These are phyloP conservation scores for Cyanidiococcus yangmingshanensis DNA, from an alignment of 23 red algal species.

Conservation along the genomic window DNA sequence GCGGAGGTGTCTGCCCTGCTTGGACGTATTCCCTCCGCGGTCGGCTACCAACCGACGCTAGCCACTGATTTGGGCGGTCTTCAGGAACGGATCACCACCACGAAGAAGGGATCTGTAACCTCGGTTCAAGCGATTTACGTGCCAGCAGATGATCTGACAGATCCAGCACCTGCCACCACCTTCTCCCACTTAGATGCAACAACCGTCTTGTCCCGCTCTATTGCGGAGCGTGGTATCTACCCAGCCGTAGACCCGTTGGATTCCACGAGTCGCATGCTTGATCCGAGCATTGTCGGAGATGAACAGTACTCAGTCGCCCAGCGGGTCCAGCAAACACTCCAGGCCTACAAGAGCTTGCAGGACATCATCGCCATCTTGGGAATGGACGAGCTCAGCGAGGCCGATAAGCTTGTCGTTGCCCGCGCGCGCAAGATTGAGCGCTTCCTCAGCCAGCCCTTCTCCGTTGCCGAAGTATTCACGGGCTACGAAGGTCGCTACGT, in stretches of 20 bases:
- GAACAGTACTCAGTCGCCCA: conserved; percentile 93
- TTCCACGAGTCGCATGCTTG: conserved; percentile 95
- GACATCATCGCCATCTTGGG: conserved; percentile 99
- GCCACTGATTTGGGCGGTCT: conserved; percentile 94
- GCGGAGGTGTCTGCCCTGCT: conserved; percentile 99
- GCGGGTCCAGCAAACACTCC: conserved; percentile 81
- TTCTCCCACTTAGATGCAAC: conserved; percentile 99
- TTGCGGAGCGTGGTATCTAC: conserved; percentile 98
- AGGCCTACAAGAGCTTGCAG: conserved; percentile 97
- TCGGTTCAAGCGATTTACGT: conserved; percentile 99
- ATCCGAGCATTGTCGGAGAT: conserved; percentile 80
- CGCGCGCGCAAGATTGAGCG: conserved; percentile 96
- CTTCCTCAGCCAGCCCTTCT: conserved; percentile 98
- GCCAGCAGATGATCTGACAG: conserved; percentile 99
- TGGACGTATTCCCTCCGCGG: conserved; percentile 99
- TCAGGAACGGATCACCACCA: conserved; percentile 99
- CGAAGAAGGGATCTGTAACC: conserved; percentile 88
- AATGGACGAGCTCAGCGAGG: conserved; percentile 98
- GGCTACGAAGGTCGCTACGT: conserved; percentile 95
- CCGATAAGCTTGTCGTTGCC: conserved; percentile 95
- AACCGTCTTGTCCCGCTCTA: conserved; percentile 97
- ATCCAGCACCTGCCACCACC: conserved; percentile 98
- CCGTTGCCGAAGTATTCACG: conserved; percentile 98
- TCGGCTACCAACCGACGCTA: conserved; percentile 97
- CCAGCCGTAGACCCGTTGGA: conserved; percentile 99